Percentiles rank a stretch among this genome's conserved stretches.
Evolutionary conservation across 2,329 filamentous ascomycete genomes (phyloP).

Genomic region (Xylaria sp.): DNA sequence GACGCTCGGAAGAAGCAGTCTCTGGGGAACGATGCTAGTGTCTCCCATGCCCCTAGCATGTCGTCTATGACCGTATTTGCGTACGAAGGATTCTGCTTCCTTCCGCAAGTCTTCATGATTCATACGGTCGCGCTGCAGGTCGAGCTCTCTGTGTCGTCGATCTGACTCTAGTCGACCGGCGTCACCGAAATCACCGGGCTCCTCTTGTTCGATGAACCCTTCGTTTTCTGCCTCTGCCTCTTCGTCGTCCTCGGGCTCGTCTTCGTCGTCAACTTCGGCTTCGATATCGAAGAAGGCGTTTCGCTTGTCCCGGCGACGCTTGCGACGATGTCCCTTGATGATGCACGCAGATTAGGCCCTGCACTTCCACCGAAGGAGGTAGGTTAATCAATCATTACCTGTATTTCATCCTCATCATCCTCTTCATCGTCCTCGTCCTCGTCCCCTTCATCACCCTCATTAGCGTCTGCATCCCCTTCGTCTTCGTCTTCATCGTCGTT

Average conservation of each 20-base stretch:
- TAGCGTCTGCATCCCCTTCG: conserved; percentile 59
- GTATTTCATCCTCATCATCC: conserved; percentile 73
- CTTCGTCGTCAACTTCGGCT: conserved; percentile 96
- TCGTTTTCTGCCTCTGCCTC: conserved; percentile 91
- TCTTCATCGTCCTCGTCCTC: conserved; percentile 72
- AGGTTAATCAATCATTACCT: conserved; percentile 55
- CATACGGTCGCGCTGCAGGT: conserved; percentile 88
- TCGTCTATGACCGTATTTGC: conserved; percentile 86
- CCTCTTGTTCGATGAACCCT: conserved; percentile 87
- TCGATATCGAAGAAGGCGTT: conserved; percentile 97
- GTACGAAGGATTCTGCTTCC: conserved; percentile 84
- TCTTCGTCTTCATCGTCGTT: conserved; percentile 60
- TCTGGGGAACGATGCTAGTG: conserved; percentile 82
- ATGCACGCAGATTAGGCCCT: conserved; percentile 21
- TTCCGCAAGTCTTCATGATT: conserved; percentile 93
- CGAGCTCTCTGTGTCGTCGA: conserved; percentile 90
- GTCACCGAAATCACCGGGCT: conserved; percentile 88
- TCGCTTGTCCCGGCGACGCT: conserved; percentile 79
- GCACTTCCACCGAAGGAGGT: neutral
- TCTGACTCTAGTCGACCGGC: conserved; percentile 86
- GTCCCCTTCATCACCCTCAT: conserved; percentile 58
- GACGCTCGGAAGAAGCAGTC: conserved; percentile 88
- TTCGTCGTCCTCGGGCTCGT: conserved; percentile 87
- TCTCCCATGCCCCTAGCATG: conserved; percentile 72
- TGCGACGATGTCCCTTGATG: conserved; percentile 74